phyloP scores from a whole-genome alignment of 1,284 basidiomycete species.

The Pulveroboletus sp. region DNA sequence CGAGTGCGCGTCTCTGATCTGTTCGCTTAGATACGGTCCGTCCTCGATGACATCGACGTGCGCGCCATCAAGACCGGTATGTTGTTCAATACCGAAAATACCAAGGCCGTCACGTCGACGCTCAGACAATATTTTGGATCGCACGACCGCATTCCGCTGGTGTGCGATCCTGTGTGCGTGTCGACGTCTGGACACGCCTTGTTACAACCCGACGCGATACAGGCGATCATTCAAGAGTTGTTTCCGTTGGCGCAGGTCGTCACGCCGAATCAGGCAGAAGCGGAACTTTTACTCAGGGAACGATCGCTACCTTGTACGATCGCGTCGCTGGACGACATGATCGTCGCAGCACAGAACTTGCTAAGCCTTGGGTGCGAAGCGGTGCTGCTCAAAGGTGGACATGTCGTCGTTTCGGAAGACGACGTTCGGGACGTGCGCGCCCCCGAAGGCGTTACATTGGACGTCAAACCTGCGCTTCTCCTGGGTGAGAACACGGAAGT shows the following conservation, averaged over 20 bases:
- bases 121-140: conserved; percentile 44
- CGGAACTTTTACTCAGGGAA: conserved; percentile 63
- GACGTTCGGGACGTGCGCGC: conserved; percentile 16
- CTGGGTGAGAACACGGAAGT: conserved; percentile 64
- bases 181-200: conserved; percentile 89
- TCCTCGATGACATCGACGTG: conserved; percentile 77
- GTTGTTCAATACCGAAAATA: conserved; percentile 61
- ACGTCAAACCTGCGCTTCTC: conserved; percentile 41
- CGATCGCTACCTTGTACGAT: conserved; percentile 41
- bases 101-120: conserved; percentile 45
- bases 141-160: conserved; percentile 45
- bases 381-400: conserved; percentile 89
- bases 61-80: conserved; percentile 90
- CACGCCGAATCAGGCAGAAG: conserved; percentile 89
- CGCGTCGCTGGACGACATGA: conserved; percentile 60
- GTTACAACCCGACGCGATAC: conserved; percentile 67
- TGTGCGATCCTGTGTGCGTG: conserved; percentile 91
- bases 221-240: conserved; percentile 59
- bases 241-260: conserved; percentile 76
- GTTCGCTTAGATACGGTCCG: conserved; percentile 60
- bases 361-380: conserved; percentile 52
- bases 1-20: not conserved
- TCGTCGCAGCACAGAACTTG: conserved; percentile 58
- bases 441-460: not conserved
- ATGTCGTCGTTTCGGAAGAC: conserved; percentile 47